Conservation (phyloP, 1,139 yeast genomes). For the Suhomyces kunorum region DNA sequence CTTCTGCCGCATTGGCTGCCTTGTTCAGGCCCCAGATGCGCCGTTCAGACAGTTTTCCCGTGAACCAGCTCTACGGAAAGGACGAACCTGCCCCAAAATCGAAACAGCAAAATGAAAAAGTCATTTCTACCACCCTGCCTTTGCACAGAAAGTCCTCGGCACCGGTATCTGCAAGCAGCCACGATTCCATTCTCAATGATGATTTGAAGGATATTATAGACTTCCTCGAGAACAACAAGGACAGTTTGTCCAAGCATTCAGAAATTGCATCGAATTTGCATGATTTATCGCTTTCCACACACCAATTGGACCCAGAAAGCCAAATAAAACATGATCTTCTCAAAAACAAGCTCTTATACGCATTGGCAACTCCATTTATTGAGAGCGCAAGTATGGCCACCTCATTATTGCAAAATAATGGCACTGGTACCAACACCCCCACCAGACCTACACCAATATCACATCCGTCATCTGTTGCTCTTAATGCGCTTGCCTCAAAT, state of each 20-base stretch:
- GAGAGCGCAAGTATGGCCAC: slow-evolving; percentile 53
- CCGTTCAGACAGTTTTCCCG: slow-evolving; percentile 42
- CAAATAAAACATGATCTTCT: slow-evolving; percentile 41
- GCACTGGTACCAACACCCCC: slow-evolving; percentile 15
- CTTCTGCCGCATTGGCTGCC: slow-evolving; percentile 65
- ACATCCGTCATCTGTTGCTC: slow-evolving; percentile 32
- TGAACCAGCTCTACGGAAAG: slow-evolving; percentile 24
- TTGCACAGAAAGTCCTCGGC: slow-evolving; percentile 4
- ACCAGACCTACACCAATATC: slow-evolving; percentile 14
- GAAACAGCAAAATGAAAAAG: slow-evolving; percentile 5
- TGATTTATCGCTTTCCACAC: slow-evolving; percentile 52
- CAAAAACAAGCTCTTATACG: slow-evolving; percentile 58
- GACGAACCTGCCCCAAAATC: slow-evolving; percentile 6
- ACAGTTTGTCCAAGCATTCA: slow-evolving; percentile 31
- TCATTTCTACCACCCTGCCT: slow-evolving; percentile 3
- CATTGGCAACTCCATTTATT: slow-evolving; percentile 74
- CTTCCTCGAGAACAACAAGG: slow-evolving; percentile 42
- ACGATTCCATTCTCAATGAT: slow-evolving; percentile 25
- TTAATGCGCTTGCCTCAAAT: slow-evolving; percentile 25
- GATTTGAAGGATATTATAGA: slow-evolving; percentile 49
- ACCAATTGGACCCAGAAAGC: slow-evolving; percentile 20
- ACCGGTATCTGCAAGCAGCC: slow-evolving; percentile 6
- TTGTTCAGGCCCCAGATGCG: slow-evolving; percentile 47
- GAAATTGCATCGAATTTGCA: slow-evolving; percentile 57
- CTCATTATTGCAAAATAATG: slow-evolving; percentile 29